Conservation (phyloP, 805 yeast species). For the Kuraishia molischiana region DNA sequence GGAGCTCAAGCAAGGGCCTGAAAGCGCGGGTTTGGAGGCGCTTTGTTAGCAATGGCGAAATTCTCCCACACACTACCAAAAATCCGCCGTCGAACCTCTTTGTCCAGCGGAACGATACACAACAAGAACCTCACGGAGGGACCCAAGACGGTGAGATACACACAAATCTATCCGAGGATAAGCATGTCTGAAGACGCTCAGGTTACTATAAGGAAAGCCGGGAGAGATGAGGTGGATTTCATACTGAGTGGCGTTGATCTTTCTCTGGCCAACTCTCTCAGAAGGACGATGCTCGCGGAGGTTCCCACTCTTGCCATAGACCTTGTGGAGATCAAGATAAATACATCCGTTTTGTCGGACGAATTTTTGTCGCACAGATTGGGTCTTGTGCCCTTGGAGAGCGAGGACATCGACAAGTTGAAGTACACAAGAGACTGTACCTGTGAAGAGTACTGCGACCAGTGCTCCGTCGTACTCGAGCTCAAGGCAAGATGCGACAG, state of each 20-base stretch:
- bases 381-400: conserved; percentile 84
- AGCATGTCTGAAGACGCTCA: conserved; percentile 53
- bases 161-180: too few species aligned
- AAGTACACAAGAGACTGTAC: conserved; percentile 93
- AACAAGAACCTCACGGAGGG: too few species aligned
- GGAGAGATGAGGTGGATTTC: conserved; percentile 82
- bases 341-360: conserved; percentile 93
- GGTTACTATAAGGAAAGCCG: conserved; percentile 81
- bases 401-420: conserved; percentile 74
- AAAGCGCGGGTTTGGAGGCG: too few species aligned
- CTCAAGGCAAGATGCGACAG: conserved; percentile 84
- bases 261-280: conserved; percentile 82
- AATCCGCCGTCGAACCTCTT: too few species aligned
- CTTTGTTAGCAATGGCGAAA: too few species aligned
- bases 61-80: too few species aligned
- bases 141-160: too few species aligned
- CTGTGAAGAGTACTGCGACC: conserved; percentile 95
- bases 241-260: conserved; percentile 81
- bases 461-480: conserved; percentile 83
- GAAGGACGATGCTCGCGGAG: conserved; percentile 91
- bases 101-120: too few species aligned
- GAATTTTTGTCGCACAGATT: conserved; percentile 92
- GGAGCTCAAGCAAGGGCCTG: too few species aligned
- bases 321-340: conserved; percentile 85
- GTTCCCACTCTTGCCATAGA: conserved; percentile 97